These are phyloP conservation scores for Moelleriella libera DNA, from an alignment of 2,329 filamentous ascomycete species.

Conservation along the genomic window DNA sequence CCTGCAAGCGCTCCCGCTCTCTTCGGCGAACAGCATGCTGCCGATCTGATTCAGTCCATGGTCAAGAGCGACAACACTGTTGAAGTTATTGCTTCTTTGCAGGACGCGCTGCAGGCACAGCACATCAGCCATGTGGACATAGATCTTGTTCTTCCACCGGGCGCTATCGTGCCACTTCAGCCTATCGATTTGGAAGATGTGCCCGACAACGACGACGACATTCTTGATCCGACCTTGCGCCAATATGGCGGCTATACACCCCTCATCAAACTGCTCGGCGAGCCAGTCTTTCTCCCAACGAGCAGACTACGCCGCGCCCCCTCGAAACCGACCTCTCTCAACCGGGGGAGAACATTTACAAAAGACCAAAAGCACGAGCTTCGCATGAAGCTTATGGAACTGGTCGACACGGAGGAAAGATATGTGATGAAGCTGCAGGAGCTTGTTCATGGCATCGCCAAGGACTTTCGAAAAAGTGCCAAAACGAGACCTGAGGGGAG, in stretches of 20 bases:
- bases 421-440: slow-evolving; percentile 84
- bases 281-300: slow-evolving; percentile 76
- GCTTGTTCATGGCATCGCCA: slow-evolving; percentile 66
- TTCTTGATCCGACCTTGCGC: slow-evolving; percentile 46
- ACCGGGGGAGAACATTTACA: slow-evolving; percentile 62
- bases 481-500: slow-evolving; percentile 43
- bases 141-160: slow-evolving; percentile 72
- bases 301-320: slow-evolving; percentile 73
- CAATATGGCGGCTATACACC: slow-evolving; percentile 69
- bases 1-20: slow-evolving; percentile 53
- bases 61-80: slow-evolving; percentile 62
- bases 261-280: slow-evolving; percentile 66
- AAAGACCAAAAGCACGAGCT: slow-evolving; percentile 73
- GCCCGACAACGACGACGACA: slow-evolving; percentile 49
- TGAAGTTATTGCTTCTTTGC: slow-evolving; percentile 60
- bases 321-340: slow-evolving; percentile 71
- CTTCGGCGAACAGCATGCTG: slow-evolving; percentile 87
- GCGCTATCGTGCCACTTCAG: slow-evolving; percentile 54
- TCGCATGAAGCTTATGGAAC: slow-evolving; percentile 76
- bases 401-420: slow-evolving; percentile 86
- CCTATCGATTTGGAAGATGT: slow-evolving; percentile 45
- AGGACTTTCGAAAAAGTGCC: slow-evolving; percentile 62
- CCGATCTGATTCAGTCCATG: slow-evolving; percentile 77
- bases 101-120: slow-evolving; percentile 66
- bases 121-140: slow-evolving; percentile 75